phyloP scores from a whole-genome alignment of 2,329 filamentous ascomycete species.

The Epichloe bromicola region DNA sequence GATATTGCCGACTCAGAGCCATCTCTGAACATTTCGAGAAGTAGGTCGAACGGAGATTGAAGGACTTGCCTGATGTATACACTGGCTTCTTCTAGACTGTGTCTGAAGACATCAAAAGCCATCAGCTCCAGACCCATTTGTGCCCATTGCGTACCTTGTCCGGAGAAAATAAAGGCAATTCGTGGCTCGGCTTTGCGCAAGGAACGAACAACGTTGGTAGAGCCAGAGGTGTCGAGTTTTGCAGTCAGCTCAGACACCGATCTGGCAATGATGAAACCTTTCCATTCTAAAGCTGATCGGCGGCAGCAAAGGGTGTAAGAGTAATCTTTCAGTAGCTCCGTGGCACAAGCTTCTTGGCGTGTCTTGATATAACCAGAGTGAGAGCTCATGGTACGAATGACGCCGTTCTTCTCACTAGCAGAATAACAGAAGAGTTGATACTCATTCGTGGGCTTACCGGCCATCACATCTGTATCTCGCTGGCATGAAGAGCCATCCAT shows the following conservation, averaged over 20 bases:
- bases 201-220: conserved; percentile 12
- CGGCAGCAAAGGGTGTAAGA: conserved; percentile 33
- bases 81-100: conserved; percentile 23
- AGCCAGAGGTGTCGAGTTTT: conserved; percentile 14
- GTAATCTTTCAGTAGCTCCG: conserved; percentile 23
- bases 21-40: conserved; percentile 22
- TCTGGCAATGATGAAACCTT: conserved; percentile 23
- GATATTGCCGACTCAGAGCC: conserved; percentile 16
- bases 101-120: conserved; percentile 27
- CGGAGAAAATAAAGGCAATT: conserved; percentile 30
- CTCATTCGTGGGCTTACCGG: not conserved
- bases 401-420: conserved; percentile 28
- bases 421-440: conserved; percentile 31
- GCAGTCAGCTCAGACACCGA: conserved; percentile 19
- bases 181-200: conserved; percentile 15
- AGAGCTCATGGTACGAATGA: conserved; percentile 22
- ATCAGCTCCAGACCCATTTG: conserved; percentile 29
- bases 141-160: conserved; percentile 30
- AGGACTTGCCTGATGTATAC: conserved; percentile 18
- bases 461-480: not conserved
- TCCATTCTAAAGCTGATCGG: conserved; percentile 32
- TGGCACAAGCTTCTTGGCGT: conserved; percentile 1
- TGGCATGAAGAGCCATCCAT: not conserved
- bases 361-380: conserved; percentile 20
- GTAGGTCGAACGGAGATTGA: conserved; percentile 19